phyloP scores from a whole-genome alignment of 306 rosid genomes.

The Alnus glutinosa region DNA sequence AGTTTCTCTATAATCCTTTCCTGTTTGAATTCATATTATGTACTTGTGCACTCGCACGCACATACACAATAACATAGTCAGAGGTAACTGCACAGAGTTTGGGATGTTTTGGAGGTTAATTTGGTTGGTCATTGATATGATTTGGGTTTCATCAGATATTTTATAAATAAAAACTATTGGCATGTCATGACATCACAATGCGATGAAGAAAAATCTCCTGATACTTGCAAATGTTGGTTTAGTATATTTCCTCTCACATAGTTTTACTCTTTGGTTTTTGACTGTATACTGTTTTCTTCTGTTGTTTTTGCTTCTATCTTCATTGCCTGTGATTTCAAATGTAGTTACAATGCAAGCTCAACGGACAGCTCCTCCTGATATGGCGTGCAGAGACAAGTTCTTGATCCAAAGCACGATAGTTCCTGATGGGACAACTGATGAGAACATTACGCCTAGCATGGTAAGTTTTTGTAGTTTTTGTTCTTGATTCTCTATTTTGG shows the following conservation, averaged over 20 bases:
- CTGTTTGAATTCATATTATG: background rate
- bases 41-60: no score
- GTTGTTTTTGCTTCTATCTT: background rate
- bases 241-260: background rate
- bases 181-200: conserved; percentile 3
- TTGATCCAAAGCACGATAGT: conserved; percentile 80
- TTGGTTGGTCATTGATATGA: background rate
- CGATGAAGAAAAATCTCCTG: background rate
- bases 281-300: background rate
- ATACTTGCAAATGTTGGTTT: background rate
- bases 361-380: conserved; percentile 50
- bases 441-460: conserved; percentile 69
- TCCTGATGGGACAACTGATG: conserved; percentile 52
- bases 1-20: background rate
- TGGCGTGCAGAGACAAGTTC: conserved; percentile 91
- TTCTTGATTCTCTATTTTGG: conserved; percentile 23
- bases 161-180: background rate
- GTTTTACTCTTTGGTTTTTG: conserved; percentile 3
- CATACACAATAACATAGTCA: background rate
- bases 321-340: conserved; percentile 29
- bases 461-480: conserved; percentile 48
- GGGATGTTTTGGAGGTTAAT: background rate
- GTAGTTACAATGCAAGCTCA: conserved; percentile 90
- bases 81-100: background rate
- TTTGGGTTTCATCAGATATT: conserved; percentile 1